Evolutionary conservation across 2,329 filamentous ascomycete genomes (phyloP).

Genomic region (Hypoxylon sp.): DNA sequence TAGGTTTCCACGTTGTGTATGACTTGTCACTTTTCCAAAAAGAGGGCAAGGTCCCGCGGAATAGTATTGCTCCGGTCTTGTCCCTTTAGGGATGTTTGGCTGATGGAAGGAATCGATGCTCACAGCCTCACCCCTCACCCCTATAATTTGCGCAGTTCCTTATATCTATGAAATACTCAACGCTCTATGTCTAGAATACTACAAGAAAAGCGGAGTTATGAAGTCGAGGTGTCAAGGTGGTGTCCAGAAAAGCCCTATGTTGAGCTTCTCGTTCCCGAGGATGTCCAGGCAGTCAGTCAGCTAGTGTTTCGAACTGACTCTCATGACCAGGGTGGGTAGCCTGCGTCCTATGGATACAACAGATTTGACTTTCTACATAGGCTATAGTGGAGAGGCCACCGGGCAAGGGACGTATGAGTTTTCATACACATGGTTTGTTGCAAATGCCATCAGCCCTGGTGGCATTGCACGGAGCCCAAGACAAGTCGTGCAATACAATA

Average conservation of each 20-base stretch:
- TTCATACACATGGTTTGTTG: not conserved
- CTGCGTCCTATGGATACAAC: not conserved
- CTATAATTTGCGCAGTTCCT: not conserved
- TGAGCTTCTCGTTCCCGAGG: not conserved
- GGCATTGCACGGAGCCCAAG: not conserved
- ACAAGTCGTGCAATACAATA: slow-evolving; percentile 1
- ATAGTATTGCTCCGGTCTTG: not conserved
- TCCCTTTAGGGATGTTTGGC: not conserved
- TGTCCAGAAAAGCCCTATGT: not conserved
- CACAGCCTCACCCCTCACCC: not conserved
- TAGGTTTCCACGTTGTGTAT: not conserved
- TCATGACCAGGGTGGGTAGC: slow-evolving; percentile 1
- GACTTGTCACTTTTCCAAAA: not conserved
- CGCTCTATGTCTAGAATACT: not conserved
- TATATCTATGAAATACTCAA: not conserved
- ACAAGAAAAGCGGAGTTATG: not conserved
- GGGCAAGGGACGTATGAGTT: not conserved
- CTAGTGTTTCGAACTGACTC: not conserved
- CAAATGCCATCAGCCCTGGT: not conserved
- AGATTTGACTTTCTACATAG: not conserved
- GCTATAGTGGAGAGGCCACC: not conserved
- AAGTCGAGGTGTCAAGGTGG: not conserved
- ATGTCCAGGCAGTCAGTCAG: not conserved
- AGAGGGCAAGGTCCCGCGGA: not conserved
- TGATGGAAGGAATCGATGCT: not conserved